These are phyloP conservation scores for Aurifilum marmelostoma DNA, from an alignment of 2,329 filamentous ascomycete species.

Conservation along the genomic window DNA sequence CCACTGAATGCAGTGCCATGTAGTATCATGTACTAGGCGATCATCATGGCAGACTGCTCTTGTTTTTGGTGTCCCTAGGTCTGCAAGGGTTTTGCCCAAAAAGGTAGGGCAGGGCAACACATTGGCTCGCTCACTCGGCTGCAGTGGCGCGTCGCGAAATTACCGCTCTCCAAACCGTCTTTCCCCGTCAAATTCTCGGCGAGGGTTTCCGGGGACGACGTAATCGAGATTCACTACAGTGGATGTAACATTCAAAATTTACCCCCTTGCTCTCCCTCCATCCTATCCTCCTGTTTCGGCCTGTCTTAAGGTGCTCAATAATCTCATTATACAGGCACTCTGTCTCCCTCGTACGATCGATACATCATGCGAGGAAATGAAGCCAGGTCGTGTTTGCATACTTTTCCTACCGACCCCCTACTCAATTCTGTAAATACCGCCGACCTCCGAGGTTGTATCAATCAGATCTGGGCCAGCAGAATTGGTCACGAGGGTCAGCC, in stretches of 20 bases:
- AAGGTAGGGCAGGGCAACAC: not conserved
- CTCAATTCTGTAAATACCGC: not conserved
- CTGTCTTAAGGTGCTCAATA: not conserved
- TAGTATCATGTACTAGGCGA: not conserved
- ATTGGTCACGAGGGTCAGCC: slow-evolving; percentile 9
- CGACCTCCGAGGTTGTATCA: slow-evolving; percentile 3
- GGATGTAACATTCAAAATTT: not conserved
- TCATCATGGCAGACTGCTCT: not conserved
- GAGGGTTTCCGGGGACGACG: not conserved
- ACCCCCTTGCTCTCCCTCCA: not conserved
- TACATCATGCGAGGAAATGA: not conserved
- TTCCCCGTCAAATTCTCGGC: not conserved
- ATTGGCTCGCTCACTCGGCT: not conserved
- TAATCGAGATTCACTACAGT: slow-evolving; percentile 6
- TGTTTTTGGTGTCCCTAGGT: not conserved
- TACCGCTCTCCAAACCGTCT: not conserved
- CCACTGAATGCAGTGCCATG: not conserved
- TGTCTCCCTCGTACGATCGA: not conserved
- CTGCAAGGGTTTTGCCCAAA: not conserved
- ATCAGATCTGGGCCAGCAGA: not conserved
- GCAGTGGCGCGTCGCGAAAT: slow-evolving; percentile 8
- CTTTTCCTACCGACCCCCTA: not conserved
- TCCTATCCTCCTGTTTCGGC: not conserved
- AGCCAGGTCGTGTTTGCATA: not conserved
- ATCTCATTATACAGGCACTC: not conserved